Percentiles rank a stretch among this genome's conserved stretches.
Evolutionary conservation across 345 rosid genomes (phyloP).

Genomic region (Carallia pectinifolia): DNA sequence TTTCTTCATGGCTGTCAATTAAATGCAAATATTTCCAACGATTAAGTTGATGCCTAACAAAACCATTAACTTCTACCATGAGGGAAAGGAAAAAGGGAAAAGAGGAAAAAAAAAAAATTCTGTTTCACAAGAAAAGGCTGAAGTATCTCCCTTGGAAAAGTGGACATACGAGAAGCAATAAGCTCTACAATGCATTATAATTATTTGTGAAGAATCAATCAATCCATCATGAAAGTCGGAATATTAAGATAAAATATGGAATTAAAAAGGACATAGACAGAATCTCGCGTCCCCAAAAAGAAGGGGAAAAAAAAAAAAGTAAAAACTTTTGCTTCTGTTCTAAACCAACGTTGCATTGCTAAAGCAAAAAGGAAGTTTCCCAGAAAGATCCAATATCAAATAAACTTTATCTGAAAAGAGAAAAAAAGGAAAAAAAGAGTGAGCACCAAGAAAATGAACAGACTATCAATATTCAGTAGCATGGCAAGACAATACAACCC

Average conservation of each 20-base stretch:
- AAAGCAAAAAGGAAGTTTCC: constrained; percentile 48
- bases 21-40: constrained; percentile 25
- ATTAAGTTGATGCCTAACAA: constrained; percentile 12
- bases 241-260: constrained; percentile 22
- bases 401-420: constrained; percentile 14
- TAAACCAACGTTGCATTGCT: constrained; percentile 30
- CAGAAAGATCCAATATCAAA: constrained; percentile 31
- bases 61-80: background rate
- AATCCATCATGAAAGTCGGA: constrained; percentile 28
- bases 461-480: background rate
- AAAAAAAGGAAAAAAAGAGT: background rate
- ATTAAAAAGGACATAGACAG: constrained; percentile 32
- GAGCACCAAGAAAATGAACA: constrained; percentile 6
- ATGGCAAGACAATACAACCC: background rate
- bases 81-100: too few relatives aligned
- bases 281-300: constrained; percentile 51
- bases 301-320: constrained; percentile 39
- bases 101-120: constrained; percentile 2
- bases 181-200: constrained; percentile 11
- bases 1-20: constrained; percentile 79
- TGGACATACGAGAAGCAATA: constrained; percentile 16
- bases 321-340: constrained; percentile 49
- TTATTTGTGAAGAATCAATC: constrained; percentile 26
- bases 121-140: constrained; percentile 18
- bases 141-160: constrained; percentile 34